A percentile compares a stretch with the other conserved stretches of the same genome.
phyloP scores from a whole-genome alignment of 352 stramenopile species.

The Salisapilia sapeloensis region DNA sequence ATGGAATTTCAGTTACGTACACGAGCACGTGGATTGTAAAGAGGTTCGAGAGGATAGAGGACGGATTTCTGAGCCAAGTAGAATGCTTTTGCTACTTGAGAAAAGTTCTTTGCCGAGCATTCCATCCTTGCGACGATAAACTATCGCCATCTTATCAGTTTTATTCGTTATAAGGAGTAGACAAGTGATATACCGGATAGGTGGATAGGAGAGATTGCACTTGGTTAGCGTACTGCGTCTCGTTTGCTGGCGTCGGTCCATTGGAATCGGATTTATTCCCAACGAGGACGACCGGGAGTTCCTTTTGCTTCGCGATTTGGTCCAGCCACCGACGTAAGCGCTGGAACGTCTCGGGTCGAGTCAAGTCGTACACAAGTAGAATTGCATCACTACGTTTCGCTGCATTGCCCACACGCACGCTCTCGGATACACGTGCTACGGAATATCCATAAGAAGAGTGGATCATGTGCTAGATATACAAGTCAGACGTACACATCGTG shows the following conservation, averaged over 20 bases:
- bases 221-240: constrained; percentile 49
- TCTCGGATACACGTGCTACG: constrained; percentile 50
- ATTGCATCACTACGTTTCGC: constrained; percentile 76
- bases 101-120: constrained; percentile 81
- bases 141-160: constrained; percentile 8
- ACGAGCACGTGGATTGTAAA: constrained; percentile 76
- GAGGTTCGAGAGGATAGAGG: constrained; percentile 74
- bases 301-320: constrained; percentile 74
- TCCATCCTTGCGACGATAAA: constrained; percentile 72
- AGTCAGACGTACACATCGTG: constrained; percentile 41
- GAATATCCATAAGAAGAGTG: not conserved
- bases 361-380: constrained; percentile 76
- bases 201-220: constrained; percentile 48
- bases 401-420: constrained; percentile 72
- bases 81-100: constrained; percentile 77
- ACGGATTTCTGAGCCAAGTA: constrained; percentile 80
- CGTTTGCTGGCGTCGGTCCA: constrained; percentile 23
- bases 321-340: constrained; percentile 69
- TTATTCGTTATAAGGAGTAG: not conserved
- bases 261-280: constrained; percentile 82
- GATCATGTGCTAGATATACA: constrained; percentile 2
- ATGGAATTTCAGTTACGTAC: constrained; percentile 15
- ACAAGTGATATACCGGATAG: constrained; percentile 28
- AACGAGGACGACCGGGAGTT: constrained; percentile 76
- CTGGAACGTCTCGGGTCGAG: constrained; percentile 72